phyloP scores from a whole-genome alignment of 805 yeast species.

The Saccharomycopsis capsularis region DNA sequence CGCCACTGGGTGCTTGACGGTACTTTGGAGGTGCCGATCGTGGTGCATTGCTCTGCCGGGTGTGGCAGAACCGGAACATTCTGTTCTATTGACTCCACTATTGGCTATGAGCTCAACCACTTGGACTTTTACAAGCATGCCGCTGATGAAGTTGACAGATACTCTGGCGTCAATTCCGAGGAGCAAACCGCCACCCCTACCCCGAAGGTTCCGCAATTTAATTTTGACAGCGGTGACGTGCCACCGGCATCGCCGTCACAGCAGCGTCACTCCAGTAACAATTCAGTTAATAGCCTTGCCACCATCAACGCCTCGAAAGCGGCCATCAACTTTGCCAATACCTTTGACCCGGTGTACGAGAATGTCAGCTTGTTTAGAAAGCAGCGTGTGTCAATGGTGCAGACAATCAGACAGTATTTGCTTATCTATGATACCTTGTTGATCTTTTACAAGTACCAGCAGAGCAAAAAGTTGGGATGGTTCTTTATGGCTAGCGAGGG shows the following conservation, averaged over 20 bases:
- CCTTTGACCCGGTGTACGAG: conserved; percentile 49
- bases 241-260: neutral
- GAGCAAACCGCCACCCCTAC: conserved; percentile 1
- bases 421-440: conserved; percentile 54
- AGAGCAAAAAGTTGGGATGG: neutral
- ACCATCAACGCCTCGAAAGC: neutral
- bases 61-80: conserved; percentile 95
- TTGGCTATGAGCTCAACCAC: conserved; percentile 29
- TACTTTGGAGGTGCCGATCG: conserved; percentile 42
- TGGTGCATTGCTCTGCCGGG: conserved; percentile 94
- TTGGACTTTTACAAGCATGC: neutral
- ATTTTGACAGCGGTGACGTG: neutral
- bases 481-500: neutral
- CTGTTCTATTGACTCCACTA: conserved; percentile 58
- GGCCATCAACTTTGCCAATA: neutral
- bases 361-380: conserved; percentile 60
- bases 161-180: neutral
- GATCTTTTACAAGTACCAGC: neutral
- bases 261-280: neutral
- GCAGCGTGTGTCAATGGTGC: conserved; percentile 81
- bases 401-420: conserved; percentile 66
- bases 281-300: neutral
- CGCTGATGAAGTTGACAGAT: neutral
- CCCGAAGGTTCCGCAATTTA: neutral
- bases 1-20: neutral